Conservation (phyloP, 108 stramenopile species). For the Halocafeteria seosinensis region DNA sequence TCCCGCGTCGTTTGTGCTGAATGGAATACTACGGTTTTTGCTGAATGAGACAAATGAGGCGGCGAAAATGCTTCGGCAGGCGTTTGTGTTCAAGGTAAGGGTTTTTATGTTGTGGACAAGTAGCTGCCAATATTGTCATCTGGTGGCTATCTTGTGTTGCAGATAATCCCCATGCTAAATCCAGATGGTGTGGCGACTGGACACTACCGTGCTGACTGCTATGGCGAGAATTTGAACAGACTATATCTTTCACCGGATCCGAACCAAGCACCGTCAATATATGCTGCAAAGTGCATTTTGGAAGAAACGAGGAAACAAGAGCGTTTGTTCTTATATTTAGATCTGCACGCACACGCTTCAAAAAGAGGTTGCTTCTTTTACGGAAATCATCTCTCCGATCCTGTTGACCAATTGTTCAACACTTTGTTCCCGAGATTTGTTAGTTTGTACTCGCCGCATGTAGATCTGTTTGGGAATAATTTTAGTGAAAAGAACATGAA, state of each 20-base stretch:
- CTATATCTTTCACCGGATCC: constrained; percentile 23
- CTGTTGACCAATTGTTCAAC: constrained; percentile 35
- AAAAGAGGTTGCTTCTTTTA: constrained; percentile 50
- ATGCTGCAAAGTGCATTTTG: background rate
- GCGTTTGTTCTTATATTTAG: constrained; percentile 24
- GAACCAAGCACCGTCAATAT: constrained; percentile 14
- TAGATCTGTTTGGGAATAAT: constrained; percentile 36
- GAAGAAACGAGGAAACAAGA: background rate
- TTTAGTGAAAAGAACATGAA: constrained; percentile 41
- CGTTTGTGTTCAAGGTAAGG: constrained; percentile 13
- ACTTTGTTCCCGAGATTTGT: constrained; percentile 30
- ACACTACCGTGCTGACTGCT: constrained; percentile 41
- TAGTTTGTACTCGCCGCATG: constrained; percentile 27
- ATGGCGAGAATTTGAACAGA: constrained; percentile 43
- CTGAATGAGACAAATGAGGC: constrained; percentile 19
- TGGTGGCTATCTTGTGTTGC: too few relatives aligned
- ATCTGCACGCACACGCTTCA: constrained; percentile 44
- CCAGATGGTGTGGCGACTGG: constrained; percentile 45
- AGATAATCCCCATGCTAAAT: constrained; percentile 40
- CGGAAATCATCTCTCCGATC: constrained; percentile 30
- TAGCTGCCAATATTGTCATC: constrained; percentile 15
- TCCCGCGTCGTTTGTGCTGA: constrained; percentile 31
- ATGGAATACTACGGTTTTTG: constrained; percentile 34
- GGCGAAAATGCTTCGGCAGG: constrained; percentile 23
- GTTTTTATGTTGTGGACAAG: too few relatives aligned